A percentile compares a stretch with the other conserved stretches of the same genome.
phyloP scores from a whole-genome alignment of 2,329 filamentous ascomycete genomes.

The Fusarium napiforme region DNA sequence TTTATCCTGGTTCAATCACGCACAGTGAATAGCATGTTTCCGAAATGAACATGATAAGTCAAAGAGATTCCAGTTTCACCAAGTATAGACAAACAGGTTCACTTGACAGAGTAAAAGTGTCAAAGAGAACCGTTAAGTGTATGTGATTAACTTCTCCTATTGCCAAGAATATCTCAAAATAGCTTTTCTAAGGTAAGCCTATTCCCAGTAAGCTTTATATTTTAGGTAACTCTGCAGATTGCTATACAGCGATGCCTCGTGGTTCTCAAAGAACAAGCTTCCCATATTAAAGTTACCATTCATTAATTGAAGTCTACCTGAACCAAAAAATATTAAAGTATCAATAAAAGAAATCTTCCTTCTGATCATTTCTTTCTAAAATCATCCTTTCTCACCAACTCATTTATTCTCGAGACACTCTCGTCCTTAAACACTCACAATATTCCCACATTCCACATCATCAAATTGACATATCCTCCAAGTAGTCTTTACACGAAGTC shows the following conservation, averaged over 20 bases:
- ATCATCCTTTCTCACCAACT: no score
- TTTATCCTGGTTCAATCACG: background rate
- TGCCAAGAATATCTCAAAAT: background rate
- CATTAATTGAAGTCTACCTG: background rate
- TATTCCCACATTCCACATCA: background rate
- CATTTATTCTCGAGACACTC: background rate
- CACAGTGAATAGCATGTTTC: background rate
- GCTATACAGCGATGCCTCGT: background rate
- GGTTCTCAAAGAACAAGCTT: background rate
- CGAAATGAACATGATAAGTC: background rate
- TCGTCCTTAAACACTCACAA: background rate
- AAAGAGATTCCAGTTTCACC: background rate
- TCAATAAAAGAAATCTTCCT: background rate
- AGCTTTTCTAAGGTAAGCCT: accelerated
- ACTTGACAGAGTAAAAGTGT: no score
- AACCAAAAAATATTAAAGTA: background rate
- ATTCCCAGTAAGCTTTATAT: no score
- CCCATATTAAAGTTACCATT: background rate
- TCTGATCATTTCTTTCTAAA: background rate
- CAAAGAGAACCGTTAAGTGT: no score
- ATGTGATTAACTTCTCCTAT: no score
- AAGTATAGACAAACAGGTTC: background rate
- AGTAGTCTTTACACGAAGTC: background rate
- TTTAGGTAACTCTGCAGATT: background rate
- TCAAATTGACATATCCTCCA: no score